These are phyloP conservation scores for Podospora conica DNA, from an alignment of 495 filamentous ascomycete genomes.

Conservation along the genomic window DNA sequence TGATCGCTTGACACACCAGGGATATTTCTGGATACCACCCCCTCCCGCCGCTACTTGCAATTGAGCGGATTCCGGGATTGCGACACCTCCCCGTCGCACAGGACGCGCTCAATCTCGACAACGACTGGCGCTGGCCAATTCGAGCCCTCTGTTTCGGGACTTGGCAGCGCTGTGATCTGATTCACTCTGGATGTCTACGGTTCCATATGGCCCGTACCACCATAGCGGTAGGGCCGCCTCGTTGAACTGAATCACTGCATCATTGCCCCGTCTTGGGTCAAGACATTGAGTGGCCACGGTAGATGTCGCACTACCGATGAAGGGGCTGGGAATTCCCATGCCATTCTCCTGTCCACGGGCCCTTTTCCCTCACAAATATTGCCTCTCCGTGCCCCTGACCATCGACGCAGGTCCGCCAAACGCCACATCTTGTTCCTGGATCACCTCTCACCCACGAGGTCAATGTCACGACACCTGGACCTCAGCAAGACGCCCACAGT, in stretches of 20 bases:
- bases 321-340: neutral
- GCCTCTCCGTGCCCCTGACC: neutral
- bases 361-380: neutral
- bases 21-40: neutral
- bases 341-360: neutral
- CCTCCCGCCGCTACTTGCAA: neutral
- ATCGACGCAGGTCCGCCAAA: slow-evolving; percentile 1
- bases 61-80: neutral
- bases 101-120: neutral
- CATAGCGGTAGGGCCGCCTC: neutral
- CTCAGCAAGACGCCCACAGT: neutral
- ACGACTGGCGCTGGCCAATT: neutral
- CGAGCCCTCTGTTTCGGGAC: neutral
- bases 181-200: neutral
- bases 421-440: slow-evolving; percentile 3
- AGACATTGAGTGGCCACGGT: neutral
- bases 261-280: slow-evolving; percentile 21
- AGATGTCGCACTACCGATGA: neutral
- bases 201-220: neutral
- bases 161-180: neutral
- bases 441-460: neutral
- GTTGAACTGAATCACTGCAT: neutral
- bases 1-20: neutral
- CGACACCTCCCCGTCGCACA: neutral
- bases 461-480: neutral